Percentiles rank a stretch among this genome's conserved stretches.
These are phyloP conservation scores for Neoarthrinium moseri DNA, from an alignment of 2,329 filamentous ascomycete species.

Conservation along the genomic window DNA sequence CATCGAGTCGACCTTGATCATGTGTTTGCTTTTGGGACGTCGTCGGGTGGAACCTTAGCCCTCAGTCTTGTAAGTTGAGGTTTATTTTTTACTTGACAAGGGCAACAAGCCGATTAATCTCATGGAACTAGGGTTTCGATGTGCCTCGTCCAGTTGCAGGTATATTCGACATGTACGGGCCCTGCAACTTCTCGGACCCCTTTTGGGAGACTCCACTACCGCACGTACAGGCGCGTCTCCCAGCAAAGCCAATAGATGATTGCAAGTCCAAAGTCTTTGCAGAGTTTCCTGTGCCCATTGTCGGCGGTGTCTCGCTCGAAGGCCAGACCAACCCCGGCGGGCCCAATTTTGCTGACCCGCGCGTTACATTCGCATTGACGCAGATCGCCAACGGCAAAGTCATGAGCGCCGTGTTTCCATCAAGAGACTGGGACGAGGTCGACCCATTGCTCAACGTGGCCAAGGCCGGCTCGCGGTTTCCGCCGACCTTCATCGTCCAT, in stretches of 20 bases:
- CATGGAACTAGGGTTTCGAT: conserved; percentile 30
- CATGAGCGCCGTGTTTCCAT: conserved; percentile 28
- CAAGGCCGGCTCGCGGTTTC: conserved; percentile 23
- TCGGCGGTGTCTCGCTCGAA: conserved; percentile 38
- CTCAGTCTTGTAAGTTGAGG: conserved; percentile 30
- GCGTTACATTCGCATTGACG: conserved; percentile 38
- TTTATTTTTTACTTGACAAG: neutral
- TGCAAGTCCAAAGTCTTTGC: conserved; percentile 35
- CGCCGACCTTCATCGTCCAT: conserved; percentile 41
- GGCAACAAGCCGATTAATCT: neutral
- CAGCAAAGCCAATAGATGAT: conserved; percentile 18
- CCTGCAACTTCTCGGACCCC: conserved; percentile 34
- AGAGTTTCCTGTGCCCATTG: conserved; percentile 33
- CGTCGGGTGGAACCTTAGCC: conserved; percentile 33
- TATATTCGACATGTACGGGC: conserved; percentile 41
- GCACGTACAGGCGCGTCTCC: conserved; percentile 26
- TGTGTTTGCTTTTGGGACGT: conserved; percentile 35
- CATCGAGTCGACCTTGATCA: conserved; percentile 23
- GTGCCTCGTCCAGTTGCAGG: conserved; percentile 32
- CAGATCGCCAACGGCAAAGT: conserved; percentile 39
- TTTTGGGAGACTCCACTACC: conserved; percentile 35
- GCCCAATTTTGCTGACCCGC: conserved; percentile 33
- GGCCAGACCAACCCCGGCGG: conserved; percentile 30
- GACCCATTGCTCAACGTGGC: conserved; percentile 34
- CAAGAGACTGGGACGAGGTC: conserved; percentile 23